Evolutionary conservation across 441 rosid species (phyloP).

Genomic region (Isatis lusitanica): DNA sequence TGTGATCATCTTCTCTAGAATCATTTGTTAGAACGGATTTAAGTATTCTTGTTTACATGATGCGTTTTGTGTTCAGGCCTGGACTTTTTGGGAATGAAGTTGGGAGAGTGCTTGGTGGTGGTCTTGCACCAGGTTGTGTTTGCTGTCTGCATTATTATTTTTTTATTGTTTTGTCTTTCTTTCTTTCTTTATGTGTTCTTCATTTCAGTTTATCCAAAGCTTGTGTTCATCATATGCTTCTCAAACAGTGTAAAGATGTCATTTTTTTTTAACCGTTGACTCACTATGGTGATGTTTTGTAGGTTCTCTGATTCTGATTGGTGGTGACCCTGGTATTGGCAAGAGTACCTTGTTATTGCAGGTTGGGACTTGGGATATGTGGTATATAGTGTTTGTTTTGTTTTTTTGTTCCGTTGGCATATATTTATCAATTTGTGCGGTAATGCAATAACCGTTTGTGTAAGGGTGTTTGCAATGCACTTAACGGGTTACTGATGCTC

Average conservation of each 20-base stretch:
- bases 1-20: neutral
- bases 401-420: neutral
- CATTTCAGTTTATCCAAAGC: neutral
- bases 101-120: conserved; percentile 93
- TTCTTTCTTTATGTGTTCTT: neutral
- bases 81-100: conserved; percentile 84
- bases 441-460: no score
- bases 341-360: conserved; percentile 92
- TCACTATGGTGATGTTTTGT: conserved; percentile 7
- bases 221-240: neutral
- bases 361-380: conserved; percentile 43
- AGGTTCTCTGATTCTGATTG: conserved; percentile 86
- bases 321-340: conserved; percentile 98
- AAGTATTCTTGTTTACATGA: conserved; percentile 15
- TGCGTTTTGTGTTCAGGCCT: conserved; percentile 45
- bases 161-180: no score
- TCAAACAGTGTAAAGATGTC: neutral
- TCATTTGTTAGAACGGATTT: neutral
- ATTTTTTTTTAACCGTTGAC: neutral
- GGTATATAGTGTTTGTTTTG: neutral
- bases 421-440: no score
- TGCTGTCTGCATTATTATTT: conserved; percentile 21
- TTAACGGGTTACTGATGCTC: conserved; percentile 16
- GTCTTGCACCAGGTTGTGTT: conserved; percentile 85
- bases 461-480: no score